phyloP scores from a whole-genome alignment of 202 grass and related monocot genomes.

The Dendrocalamus latiflorus region DNA sequence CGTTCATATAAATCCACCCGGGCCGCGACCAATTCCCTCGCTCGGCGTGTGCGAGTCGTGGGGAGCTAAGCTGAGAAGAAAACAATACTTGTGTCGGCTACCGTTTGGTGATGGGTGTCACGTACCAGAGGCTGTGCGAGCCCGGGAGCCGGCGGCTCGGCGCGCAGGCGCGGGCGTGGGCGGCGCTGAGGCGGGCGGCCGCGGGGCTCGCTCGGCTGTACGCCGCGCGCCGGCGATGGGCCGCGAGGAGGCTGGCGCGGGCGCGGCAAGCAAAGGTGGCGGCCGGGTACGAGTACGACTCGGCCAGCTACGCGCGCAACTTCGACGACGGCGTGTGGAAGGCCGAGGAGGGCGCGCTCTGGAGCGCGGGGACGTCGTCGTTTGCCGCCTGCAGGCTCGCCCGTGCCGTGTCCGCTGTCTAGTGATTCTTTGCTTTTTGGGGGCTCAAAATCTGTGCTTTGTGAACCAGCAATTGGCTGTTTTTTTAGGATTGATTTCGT shows the following conservation, averaged over 20 bases:
- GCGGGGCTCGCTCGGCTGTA: constrained; percentile 21
- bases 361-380: constrained; percentile 30
- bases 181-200: constrained; percentile 24
- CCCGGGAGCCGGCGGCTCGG: neutral
- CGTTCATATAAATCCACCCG: constrained; percentile 27
- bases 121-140: constrained; percentile 32
- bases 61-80: neutral
- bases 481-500: neutral
- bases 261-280: neutral
- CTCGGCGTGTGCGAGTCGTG: neutral
- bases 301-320: constrained; percentile 50
- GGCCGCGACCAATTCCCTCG: neutral
- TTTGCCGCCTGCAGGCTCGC: constrained; percentile 19
- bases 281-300: constrained; percentile 39
- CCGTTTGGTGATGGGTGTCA: constrained; percentile 16
- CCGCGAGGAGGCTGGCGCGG: constrained; percentile 12
- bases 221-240: constrained; percentile 24
- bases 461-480: neutral
- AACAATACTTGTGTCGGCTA: neutral
- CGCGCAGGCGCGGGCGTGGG: constrained; percentile 28
- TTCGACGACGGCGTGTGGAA: constrained; percentile 69
- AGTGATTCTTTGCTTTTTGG: neutral
- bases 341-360: constrained; percentile 48
- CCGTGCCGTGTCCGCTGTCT: neutral
- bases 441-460: neutral